These are phyloP conservation scores for Tolypocladium pustulatum DNA, from an alignment of 2,329 filamentous ascomycete genomes.

Conservation along the genomic window DNA sequence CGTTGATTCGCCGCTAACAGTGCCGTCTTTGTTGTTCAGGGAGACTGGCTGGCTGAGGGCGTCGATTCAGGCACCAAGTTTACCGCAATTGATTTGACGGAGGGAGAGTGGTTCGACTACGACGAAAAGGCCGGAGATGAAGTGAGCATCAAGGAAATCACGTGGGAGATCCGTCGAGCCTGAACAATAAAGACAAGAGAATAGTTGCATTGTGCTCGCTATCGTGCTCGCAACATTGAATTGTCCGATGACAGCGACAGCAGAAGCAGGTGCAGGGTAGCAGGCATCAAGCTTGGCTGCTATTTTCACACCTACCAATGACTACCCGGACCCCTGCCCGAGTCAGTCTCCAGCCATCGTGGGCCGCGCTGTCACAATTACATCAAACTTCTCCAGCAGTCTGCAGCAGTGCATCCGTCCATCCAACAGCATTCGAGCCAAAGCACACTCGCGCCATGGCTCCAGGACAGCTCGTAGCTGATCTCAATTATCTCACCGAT, in stretches of 20 bases:
- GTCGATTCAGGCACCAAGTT: slow-evolving; percentile 75
- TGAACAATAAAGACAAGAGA: slow-evolving; percentile 23
- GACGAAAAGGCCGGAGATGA: slow-evolving; percentile 89
- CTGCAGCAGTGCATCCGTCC: neutral
- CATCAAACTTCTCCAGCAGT: neutral
- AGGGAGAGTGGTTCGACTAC: slow-evolving; percentile 97
- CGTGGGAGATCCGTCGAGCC: slow-evolving; percentile 72
- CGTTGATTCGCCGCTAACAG: neutral
- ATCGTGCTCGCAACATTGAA: neutral
- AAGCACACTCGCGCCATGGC: slow-evolving; percentile 6
- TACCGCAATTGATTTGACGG: slow-evolving; percentile 65
- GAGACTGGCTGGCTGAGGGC: slow-evolving; percentile 82
- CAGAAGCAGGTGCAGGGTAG: neutral
- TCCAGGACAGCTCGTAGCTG: slow-evolving; percentile 8
- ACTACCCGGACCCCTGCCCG: neutral
- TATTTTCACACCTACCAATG: neutral
- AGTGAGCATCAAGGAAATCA: slow-evolving; percentile 82
- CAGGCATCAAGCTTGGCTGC: neutral
- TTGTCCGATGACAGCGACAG: neutral
- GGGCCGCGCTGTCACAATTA: neutral
- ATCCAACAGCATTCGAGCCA: neutral
- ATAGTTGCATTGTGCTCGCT: neutral
- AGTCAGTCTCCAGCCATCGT: neutral
- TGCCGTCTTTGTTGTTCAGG: slow-evolving; percentile 37
- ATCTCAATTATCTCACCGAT: slow-evolving; percentile 40